Evolutionary conservation across 768 basidiomycete species (phyloP).

Genomic region (Boletus insuetus): DNA sequence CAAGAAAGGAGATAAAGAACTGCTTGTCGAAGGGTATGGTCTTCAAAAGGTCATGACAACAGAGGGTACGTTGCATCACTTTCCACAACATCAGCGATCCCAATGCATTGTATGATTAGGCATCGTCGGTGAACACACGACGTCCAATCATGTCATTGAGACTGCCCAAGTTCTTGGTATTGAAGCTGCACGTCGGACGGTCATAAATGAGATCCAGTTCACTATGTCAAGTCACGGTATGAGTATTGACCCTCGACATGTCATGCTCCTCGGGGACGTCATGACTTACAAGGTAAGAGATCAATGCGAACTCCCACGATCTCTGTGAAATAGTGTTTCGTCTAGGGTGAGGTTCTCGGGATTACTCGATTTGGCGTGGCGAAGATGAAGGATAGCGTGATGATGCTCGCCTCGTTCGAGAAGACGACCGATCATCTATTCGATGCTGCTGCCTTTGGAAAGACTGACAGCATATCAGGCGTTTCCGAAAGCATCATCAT

Average conservation of each 20-base stretch:
- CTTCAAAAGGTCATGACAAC: slow-evolving; percentile 96
- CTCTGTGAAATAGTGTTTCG: neutral
- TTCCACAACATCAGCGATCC: neutral
- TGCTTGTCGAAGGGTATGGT: slow-evolving; percentile 97
- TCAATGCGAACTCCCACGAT: neutral
- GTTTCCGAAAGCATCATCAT: slow-evolving; percentile 99
- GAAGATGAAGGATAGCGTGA: slow-evolving; percentile 98
- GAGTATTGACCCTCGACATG: slow-evolving; percentile 97
- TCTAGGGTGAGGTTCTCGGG: slow-evolving; percentile 91
- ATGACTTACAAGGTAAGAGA: slow-evolving; percentile 89
- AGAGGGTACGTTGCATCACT: slow-evolving; percentile 57
- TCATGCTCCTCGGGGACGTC: slow-evolving; percentile 97
- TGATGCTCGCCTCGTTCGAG: slow-evolving; percentile 99
- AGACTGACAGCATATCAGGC: slow-evolving; percentile 91
- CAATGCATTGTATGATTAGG: slow-evolving; percentile 45
- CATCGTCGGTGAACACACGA: slow-evolving; percentile 87
- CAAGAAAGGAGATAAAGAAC: slow-evolving; percentile 84
- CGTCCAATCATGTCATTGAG: slow-evolving; percentile 97
- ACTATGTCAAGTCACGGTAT: slow-evolving; percentile 98
- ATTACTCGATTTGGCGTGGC: slow-evolving; percentile 99
- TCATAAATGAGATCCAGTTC: slow-evolving; percentile 95
- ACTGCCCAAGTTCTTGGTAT: slow-evolving; percentile 95
- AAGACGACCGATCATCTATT: slow-evolving; percentile 99
- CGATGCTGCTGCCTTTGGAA: slow-evolving; percentile 94
- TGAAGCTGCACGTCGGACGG: slow-evolving; percentile 90